phyloP scores from a whole-genome alignment of 139 green algal genomes.

The Limnomonas spitsbergensis region DNA sequence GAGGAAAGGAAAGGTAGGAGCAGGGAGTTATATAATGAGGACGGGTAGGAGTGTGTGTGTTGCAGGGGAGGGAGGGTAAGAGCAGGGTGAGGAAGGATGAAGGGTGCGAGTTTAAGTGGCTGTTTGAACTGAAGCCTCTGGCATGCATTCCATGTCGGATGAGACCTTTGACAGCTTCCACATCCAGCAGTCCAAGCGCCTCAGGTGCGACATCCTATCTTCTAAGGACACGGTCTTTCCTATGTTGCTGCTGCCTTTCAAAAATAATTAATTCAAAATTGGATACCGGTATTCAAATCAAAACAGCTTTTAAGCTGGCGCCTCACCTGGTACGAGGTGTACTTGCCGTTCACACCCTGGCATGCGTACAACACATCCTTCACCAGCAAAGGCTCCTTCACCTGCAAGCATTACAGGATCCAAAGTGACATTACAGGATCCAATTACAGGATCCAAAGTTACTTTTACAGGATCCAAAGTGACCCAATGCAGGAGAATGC shows the following conservation, averaged over 20 bases:
- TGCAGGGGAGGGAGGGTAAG: no score
- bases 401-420: slow-evolving; percentile 12
- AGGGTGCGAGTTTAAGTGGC: no score
- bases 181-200: no score
- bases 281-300: background rate
- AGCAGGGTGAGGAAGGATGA: no score
- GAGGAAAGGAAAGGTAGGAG: no score
- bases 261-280: background rate
- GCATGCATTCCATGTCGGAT: no score
- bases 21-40: no score
- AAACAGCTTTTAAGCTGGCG: background rate
- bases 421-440: background rate
- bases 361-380: slow-evolving; percentile 75
- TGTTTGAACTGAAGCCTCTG: no score
- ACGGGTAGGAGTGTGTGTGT: no score
- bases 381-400: slow-evolving; percentile 74
- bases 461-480: background rate
- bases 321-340: slow-evolving; percentile 16
- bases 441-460: background rate
- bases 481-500: slow-evolving; percentile 62
- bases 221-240: background rate
- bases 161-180: no score
- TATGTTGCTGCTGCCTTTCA: background rate
- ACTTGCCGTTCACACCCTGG: slow-evolving; percentile 71
- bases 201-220: no score